Percentiles rank a stretch among this genome's conserved stretches.
Evolutionary conservation across 78 protist species (phyloP).

Genomic region (Dictyostelium firmibasis): DNA sequence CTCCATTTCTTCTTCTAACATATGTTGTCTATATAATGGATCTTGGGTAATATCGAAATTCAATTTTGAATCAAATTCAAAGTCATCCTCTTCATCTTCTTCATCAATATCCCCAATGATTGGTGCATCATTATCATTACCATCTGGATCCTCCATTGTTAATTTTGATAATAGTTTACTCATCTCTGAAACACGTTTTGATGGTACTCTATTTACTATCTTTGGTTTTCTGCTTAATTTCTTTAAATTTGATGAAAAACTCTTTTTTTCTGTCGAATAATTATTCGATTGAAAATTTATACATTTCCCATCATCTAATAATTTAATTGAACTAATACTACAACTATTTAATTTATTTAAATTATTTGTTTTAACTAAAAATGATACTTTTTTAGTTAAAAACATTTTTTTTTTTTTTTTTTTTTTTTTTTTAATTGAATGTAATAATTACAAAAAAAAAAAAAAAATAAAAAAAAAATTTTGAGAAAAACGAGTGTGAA

Average conservation of each 20-base stretch:
- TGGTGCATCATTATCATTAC: background rate
- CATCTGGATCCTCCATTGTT: background rate
- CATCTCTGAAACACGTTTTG: background rate
- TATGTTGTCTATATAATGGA: background rate
- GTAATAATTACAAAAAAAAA: background rate
- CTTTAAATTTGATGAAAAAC: background rate
- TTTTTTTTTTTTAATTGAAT: background rate
- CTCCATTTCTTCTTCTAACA: background rate
- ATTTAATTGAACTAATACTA: background rate
- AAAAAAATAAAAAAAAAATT: background rate
- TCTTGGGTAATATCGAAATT: constrained; percentile 3
- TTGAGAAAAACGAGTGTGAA: too few species aligned
- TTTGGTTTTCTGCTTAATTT: background rate
- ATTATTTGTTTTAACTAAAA: background rate
- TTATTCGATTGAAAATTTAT: background rate
- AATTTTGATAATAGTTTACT: constrained; percentile 1
- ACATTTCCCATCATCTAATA: background rate
- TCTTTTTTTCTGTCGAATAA: background rate
- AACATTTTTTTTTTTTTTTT: background rate
- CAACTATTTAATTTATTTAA: background rate
- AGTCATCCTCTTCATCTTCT: background rate
- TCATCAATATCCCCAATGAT: background rate
- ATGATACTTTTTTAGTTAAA: background rate
- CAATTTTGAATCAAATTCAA: background rate
- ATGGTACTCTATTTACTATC: background rate